Percentiles rank a stretch among this genome's conserved stretches.
Evolutionary conservation across 805 yeast species (phyloP).

Genomic region (Brettanomyces anomalus): DNA sequence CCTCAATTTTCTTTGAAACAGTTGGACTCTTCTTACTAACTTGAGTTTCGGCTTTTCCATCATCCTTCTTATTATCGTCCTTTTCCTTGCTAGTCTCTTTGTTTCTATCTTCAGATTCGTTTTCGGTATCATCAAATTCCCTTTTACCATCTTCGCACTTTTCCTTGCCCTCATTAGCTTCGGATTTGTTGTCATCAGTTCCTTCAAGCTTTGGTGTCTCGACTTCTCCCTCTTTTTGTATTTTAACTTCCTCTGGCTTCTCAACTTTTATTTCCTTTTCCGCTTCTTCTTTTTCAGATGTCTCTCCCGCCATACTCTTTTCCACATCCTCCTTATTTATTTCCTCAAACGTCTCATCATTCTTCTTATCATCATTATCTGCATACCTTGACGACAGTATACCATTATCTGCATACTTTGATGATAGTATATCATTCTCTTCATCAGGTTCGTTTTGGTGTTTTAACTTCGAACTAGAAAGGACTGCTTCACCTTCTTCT

Average conservation of each 20-base stretch:
- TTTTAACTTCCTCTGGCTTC: constrained; percentile 13
- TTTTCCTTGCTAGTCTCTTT: neutral
- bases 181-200: neutral
- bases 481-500: neutral
- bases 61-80: neutral
- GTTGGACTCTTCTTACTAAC: neutral
- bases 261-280: constrained; percentile 10
- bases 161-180: neutral
- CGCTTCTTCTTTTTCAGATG: constrained; percentile 5
- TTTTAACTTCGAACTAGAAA: neutral
- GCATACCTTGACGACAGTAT: neutral
- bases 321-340: constrained; percentile 1
- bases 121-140: neutral
- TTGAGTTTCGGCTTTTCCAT: neutral
- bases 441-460: neutral
- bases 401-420: neutral
- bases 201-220: neutral
- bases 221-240: neutral
- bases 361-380: neutral
- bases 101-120: neutral
- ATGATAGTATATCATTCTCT: neutral
- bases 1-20: neutral
- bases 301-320: constrained; percentile 5
- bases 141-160: no score
- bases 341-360: neutral